Conservation (phyloP, 257 asterid genomes). For the Nicotiana undulata region DNA sequence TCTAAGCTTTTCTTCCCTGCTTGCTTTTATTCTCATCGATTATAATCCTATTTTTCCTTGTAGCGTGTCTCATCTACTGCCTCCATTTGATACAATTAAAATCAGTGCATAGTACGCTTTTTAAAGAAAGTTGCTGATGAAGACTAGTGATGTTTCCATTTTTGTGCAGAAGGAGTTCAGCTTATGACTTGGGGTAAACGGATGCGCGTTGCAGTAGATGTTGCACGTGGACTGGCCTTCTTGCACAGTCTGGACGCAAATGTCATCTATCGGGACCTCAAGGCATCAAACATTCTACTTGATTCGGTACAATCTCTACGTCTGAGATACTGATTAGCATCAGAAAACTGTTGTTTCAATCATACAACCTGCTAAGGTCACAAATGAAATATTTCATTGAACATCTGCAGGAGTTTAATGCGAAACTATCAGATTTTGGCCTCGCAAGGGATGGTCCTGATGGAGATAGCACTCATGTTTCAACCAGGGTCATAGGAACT, state of each 20-base stretch:
- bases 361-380: not conserved
- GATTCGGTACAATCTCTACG: constrained; percentile 39
- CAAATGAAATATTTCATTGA: not conserved
- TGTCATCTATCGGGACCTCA: constrained; percentile 57
- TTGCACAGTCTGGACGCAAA: constrained; percentile 49
- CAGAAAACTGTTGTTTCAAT: not conserved
- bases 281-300: constrained; percentile 53
- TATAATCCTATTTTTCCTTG: not conserved
- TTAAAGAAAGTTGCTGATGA: not conserved
- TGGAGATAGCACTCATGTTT: constrained; percentile 68
- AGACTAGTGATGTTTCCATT: not conserved
- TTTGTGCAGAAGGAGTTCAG: constrained; percentile 50
- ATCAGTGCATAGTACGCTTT: not conserved
- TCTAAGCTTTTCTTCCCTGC: not conserved
- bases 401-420: constrained; percentile 47
- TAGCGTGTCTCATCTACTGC: not conserved
- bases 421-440: constrained; percentile 68
- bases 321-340: not conserved
- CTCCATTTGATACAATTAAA: not conserved
- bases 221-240: constrained; percentile 55
- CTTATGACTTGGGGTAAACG: constrained; percentile 52
- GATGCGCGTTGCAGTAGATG: constrained; percentile 41
- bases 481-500: constrained; percentile 68
- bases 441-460: constrained; percentile 66
- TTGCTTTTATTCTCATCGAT: not conserved